Conservation (phyloP, 345 rosid species). For the Conringia planisiliqua region DNA sequence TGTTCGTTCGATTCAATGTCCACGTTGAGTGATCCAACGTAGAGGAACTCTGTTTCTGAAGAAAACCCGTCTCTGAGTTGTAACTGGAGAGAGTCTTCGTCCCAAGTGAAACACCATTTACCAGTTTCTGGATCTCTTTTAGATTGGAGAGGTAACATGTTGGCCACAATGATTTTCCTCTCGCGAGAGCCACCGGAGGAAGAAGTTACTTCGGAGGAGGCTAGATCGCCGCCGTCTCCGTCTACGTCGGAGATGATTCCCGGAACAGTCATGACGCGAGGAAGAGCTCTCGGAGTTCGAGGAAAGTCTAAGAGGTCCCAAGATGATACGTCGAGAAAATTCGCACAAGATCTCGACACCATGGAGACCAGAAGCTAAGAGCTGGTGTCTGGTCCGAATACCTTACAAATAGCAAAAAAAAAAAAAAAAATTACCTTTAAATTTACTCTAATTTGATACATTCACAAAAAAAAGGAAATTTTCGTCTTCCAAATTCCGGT, state of each 20-base stretch:
- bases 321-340: conserved; percentile 54
- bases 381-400: not conserved
- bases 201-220: conserved; percentile 12
- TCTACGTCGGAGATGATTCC: conserved; percentile 39
- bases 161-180: conserved; percentile 38
- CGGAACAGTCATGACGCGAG: conserved; percentile 46
- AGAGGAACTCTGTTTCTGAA: conserved; percentile 34
- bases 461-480: too few species aligned
- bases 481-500: not conserved
- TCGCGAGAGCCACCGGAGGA: conserved; percentile 7
- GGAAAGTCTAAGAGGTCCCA: conserved; percentile 41
- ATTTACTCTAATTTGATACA: too few species aligned
- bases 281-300: conserved; percentile 34
- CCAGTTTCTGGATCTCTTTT: conserved; percentile 30
- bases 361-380: conserved; percentile 25
- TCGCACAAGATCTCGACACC: conserved; percentile 52
- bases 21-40: conserved; percentile 38
- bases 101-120: conserved; percentile 35
- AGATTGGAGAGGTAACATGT: conserved; percentile 38
- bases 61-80: conserved; percentile 43
- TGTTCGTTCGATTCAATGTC: conserved; percentile 30
- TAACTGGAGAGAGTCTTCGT: conserved; percentile 36
- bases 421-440: not conserved
- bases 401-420: not conserved
- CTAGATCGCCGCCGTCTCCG: conserved; percentile 27